phyloP scores from a whole-genome alignment of 148 eudicot genomes.

The Talinum fruticosum region DNA sequence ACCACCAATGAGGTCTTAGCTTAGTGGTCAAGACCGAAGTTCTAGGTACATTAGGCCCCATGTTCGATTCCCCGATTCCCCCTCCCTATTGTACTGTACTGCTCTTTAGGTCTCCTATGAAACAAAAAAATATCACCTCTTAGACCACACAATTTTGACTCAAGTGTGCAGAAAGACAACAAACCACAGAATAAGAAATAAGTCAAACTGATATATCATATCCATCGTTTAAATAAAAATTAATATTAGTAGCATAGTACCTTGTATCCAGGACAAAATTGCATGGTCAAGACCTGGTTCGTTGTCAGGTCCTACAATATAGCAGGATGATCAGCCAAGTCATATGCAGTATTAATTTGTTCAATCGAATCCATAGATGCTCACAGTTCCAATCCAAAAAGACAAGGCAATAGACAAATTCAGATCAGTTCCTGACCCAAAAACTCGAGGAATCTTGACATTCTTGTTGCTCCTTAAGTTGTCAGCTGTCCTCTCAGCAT shows the following conservation, averaged over 20 bases:
- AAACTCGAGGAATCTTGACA: conserved; percentile 67
- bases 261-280: conserved; percentile 78
- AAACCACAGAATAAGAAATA: not conserved
- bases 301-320: conserved; percentile 70
- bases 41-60: too few relatives aligned
- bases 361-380: not conserved
- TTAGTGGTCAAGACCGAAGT: too few relatives aligned
- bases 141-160: not conserved
- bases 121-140: not conserved
- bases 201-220: not conserved
- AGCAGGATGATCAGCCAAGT: conserved; percentile 21
- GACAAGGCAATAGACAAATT: not conserved
- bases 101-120: too few relatives aligned
- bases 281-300: conserved; percentile 80
- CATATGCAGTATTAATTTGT: conserved; percentile 1
- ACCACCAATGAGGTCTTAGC: too few relatives aligned
- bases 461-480: conserved; percentile 50
- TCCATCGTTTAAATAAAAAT: not conserved
- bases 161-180: not conserved
- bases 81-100: too few relatives aligned
- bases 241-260: conserved; percentile 27
- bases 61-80: too few relatives aligned
- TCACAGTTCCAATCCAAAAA: not conserved
- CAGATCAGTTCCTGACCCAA: conserved; percentile 49
- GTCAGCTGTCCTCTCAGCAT: conserved; percentile 70